Conservation (phyloP, 805 yeast species). For the Yamadazyma nakazawae region DNA sequence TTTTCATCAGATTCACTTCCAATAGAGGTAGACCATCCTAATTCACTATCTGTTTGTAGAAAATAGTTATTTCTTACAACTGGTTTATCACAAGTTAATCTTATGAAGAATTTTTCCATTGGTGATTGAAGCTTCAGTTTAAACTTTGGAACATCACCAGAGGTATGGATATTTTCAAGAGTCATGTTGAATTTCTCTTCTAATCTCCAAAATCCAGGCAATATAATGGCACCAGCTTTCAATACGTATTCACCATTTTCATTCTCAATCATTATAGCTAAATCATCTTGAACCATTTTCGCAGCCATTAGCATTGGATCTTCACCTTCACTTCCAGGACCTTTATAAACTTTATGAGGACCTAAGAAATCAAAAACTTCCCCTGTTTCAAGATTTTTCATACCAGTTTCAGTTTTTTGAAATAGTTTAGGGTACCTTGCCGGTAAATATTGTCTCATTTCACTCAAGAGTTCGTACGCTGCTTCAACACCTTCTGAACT, state of each 20-base stretch:
- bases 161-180: constrained; percentile 54
- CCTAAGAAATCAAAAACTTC: constrained; percentile 41
- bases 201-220: constrained; percentile 71
- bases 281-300: constrained; percentile 59
- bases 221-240: constrained; percentile 58
- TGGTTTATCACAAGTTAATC: constrained; percentile 56
- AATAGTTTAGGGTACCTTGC: constrained; percentile 57
- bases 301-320: constrained; percentile 63
- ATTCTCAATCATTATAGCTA: constrained; percentile 63
- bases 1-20: constrained; percentile 51
- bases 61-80: constrained; percentile 68
- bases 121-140: constrained; percentile 54
- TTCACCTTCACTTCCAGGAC: constrained; percentile 22
- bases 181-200: constrained; percentile 57
- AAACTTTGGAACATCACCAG: constrained; percentile 68
- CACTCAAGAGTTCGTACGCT: constrained; percentile 53
- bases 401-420: constrained; percentile 41
- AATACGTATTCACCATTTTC: constrained; percentile 55
- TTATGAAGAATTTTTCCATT: constrained; percentile 62
- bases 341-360: constrained; percentile 19
- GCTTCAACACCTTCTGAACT: constrained; percentile 49
- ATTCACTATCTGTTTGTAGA: constrained; percentile 57
- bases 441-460: constrained; percentile 52
- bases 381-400: constrained; percentile 51
- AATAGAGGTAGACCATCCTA: constrained; percentile 64